Percentiles rank a stretch among this genome's conserved stretches.
phyloP scores from a whole-genome alignment of 2,329 filamentous ascomycete species.

The Elsinoe perseae region DNA sequence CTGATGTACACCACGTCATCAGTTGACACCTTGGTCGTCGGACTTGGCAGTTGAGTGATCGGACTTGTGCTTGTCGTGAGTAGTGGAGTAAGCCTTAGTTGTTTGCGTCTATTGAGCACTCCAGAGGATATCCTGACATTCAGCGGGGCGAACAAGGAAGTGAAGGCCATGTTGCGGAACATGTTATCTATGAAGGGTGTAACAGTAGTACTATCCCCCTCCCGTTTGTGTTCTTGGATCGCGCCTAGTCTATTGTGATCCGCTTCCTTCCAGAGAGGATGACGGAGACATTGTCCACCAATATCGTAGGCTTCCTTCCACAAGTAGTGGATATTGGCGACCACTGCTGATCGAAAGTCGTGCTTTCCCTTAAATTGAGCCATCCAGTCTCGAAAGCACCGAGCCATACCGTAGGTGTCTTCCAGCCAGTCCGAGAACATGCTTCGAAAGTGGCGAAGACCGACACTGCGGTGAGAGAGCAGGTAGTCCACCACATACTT shows the following conservation, averaged over 20 bases:
- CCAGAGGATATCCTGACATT: constrained; percentile 22
- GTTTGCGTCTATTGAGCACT: constrained; percentile 18
- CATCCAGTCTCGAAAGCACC: constrained; percentile 50
- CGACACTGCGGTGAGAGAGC: constrained; percentile 33
- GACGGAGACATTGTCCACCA: constrained; percentile 26
- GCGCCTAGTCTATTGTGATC: constrained; percentile 25
- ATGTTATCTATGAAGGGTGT: constrained; percentile 60
- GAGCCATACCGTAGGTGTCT: constrained; percentile 36
- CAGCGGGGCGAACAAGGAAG: constrained; percentile 38
- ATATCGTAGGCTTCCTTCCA: constrained; percentile 56
- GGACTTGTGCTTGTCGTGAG: not conserved
- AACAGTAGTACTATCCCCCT: constrained; percentile 49
- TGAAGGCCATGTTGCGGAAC: constrained; percentile 58
- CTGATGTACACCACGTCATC: constrained; percentile 46
- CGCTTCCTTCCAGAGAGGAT: constrained; percentile 35
- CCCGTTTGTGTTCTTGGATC: constrained; percentile 26
- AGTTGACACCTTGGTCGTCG: constrained; percentile 26
- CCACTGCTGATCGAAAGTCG: constrained; percentile 58
- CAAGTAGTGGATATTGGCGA: constrained; percentile 55
- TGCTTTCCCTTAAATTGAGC: constrained; percentile 32
- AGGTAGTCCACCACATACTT: constrained; percentile 68
- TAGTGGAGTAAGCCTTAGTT: constrained; percentile 24
- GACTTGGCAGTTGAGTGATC: too few species aligned
- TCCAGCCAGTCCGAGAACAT: constrained; percentile 53
- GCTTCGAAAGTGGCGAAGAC: constrained; percentile 49